Base-by-base conservation (phyloP, 768 basidiomycete genomes). In the Leccinellum rugosiceps region DNA sequence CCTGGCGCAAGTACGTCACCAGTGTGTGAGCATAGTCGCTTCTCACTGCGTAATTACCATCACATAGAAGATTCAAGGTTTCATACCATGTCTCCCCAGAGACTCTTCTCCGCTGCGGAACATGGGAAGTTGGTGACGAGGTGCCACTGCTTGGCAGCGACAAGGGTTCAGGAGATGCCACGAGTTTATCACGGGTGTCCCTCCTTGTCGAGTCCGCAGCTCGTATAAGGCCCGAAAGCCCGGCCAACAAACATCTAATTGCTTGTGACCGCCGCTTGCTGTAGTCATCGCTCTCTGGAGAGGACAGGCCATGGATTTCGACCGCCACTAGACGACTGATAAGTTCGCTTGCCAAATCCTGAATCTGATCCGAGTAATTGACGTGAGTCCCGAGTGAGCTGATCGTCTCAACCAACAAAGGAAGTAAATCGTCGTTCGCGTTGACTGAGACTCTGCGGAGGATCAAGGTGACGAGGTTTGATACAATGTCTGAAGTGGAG, bases 351-450 rank as follows among this genome's bases (percentile, higher is more conserved):
- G 92, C 85, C 45, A 97, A 83, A 67, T 97, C 95, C 66, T 93
- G 92, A 50, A 94, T 92, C 73, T 98, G 95, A 71, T 97, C 95
- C 38, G 92, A 89, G 68, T 98, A 98, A 76, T 97, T 95, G 53
- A 96, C 86, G 66, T 96, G 94, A 11, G 88, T 85, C 34, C 93
- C 93, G 11, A 98, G 77, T 0, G 94, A 90, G 3, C 88, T 78
- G 44, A 95, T 87, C 66, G 89, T 88, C 54, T 85, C 79, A 8
- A 94, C 87, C 52, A 94, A 69, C 8, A 80, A 71, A 0, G 84
- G 79, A 11, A 98, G 75, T 10, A 93, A 76, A 7, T 77, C 58
- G 63, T 95, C 93, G 11, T 82, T 74, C 1, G 81, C 75, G 57
- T 86, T 80, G 31, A 86, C 74, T 1, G 83, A 76, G 26, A 86